These are phyloP conservation scores for Teunomyces atbi DNA, from an alignment of 805 yeast genomes.

Conservation along the genomic window DNA sequence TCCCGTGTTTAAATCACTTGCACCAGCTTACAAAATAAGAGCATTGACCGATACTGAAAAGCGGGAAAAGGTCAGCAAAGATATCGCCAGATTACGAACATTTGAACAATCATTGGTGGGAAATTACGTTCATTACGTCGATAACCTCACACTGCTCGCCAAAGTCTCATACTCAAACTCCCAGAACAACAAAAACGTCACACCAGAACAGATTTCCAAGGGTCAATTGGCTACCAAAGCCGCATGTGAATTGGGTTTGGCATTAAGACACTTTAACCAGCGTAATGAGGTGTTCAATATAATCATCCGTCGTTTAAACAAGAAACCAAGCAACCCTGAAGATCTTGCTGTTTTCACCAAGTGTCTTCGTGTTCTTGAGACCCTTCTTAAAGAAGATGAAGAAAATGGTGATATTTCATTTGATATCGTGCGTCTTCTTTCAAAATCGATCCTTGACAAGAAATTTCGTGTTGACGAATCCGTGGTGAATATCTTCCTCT, in stretches of 20 bases:
- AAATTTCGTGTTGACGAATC: constrained; percentile 81
- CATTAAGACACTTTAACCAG: constrained; percentile 77
- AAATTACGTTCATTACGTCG: constrained; percentile 68
- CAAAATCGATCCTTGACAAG: constrained; percentile 70
- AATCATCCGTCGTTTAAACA: constrained; percentile 62
- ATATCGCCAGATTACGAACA: constrained; percentile 70
- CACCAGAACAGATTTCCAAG: constrained; percentile 35
- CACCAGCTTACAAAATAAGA: constrained; percentile 86
- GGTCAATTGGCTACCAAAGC: constrained; percentile 70
- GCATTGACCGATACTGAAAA: constrained; percentile 79
- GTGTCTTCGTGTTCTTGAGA: constrained; percentile 65
- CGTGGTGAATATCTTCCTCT: constrained; percentile 68
- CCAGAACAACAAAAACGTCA: constrained; percentile 29
- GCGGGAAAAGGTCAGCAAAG: constrained; percentile 78
- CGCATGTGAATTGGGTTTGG: constrained; percentile 67
- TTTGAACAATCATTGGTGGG: constrained; percentile 78
- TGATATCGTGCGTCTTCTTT: constrained; percentile 66
- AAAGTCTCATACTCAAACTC: constrained; percentile 38
- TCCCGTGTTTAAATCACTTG: constrained; percentile 78
- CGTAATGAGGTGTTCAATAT: constrained; percentile 71
- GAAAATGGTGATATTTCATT: constrained; percentile 77
- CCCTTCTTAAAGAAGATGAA: constrained; percentile 70
- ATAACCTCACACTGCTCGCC: constrained; percentile 46
- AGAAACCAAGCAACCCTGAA: constrained; percentile 51
- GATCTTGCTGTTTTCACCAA: constrained; percentile 52